Conservation (phyloP, 306 rosid genomes). For the Trifolium dubium region DNA sequence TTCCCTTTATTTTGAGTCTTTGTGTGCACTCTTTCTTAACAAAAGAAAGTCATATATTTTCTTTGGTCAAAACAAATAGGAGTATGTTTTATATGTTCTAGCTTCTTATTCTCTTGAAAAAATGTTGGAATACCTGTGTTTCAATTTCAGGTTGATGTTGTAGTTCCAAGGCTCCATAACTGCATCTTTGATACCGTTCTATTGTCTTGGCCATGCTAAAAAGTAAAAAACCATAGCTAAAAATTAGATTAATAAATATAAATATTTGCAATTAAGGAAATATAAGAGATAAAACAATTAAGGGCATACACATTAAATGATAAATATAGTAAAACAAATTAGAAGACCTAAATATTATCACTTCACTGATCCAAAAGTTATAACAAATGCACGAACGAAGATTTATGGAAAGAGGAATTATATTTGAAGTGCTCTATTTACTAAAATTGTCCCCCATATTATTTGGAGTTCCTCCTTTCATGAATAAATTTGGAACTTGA, state of each 20-base stretch:
- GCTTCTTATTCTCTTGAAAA: background rate
- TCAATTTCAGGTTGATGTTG: conserved; percentile 55
- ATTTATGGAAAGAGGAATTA: no score
- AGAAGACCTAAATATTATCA: no score
- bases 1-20: no score
- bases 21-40: no score
- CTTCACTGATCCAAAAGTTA: no score
- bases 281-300: background rate
- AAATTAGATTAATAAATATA: background rate
- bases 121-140: conserved; percentile 54
- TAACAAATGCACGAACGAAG: no score
- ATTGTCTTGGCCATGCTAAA: conserved; percentile 72
- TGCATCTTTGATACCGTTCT: conserved; percentile 67
- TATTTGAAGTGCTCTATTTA: no score
- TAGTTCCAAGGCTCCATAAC: conserved; percentile 62
- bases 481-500: no score
- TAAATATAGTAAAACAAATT: background rate
- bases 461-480: no score
- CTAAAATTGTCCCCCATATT: no score
- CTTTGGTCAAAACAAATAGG: no score
- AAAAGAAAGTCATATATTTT: no score
- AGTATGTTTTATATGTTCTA: background rate
- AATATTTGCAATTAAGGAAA: background rate
- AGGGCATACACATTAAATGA: conserved; percentile 7
- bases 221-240: background rate